Evolutionary conservation across 179 eudicot genomes (phyloP), one percentile per base, ranked within the genome.

Genomic region (Camellia oleifera): DNA sequence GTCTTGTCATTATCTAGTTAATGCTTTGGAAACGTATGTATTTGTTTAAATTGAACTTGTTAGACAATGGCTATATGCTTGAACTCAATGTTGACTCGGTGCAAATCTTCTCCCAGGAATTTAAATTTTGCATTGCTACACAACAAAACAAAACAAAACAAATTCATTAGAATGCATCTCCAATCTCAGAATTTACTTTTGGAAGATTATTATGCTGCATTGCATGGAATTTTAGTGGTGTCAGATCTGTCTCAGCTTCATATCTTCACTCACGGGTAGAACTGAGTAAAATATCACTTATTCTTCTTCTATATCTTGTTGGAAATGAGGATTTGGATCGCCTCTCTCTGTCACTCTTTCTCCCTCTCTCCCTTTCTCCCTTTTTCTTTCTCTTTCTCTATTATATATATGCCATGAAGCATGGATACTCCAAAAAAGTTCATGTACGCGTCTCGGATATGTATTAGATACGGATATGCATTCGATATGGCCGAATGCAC

Each of bases 351-450:
- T 53, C 26, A 40, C 69, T 86, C 86, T 0, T 84, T 85, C 0
- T 79, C 83, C 0, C 83, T 88, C 87, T 89, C 88, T 5, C 86
- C 89, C 46, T 84, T 88, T 46, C 84, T 88, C 61, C 61, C 12
- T 57, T 14, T 57, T 14, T 57, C 2, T 57, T 7, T 52, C 6
- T 32, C 1, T 32, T 32, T 32, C 40, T 32, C 40, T 32, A 32
- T 32, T 32, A 32, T 32, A 32, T 32, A 32, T 32, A 32, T 32
- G 40, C 40, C 2, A 32, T 32, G 40, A 32, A 32, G 40, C 40
- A 32, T 32, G 40, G 40, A 32, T 32, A 32, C 40, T 32, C 40
- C 40, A 32, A 32, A 32, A 32, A 32, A 32, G 40, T 32, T 32
- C 40, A 32, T 32, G 40, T 32, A 32, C 2, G 40, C 40, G 40